phyloP scores from a whole-genome alignment of 495 filamentous ascomycete genomes.

The Hyaloscypha bicolor region DNA sequence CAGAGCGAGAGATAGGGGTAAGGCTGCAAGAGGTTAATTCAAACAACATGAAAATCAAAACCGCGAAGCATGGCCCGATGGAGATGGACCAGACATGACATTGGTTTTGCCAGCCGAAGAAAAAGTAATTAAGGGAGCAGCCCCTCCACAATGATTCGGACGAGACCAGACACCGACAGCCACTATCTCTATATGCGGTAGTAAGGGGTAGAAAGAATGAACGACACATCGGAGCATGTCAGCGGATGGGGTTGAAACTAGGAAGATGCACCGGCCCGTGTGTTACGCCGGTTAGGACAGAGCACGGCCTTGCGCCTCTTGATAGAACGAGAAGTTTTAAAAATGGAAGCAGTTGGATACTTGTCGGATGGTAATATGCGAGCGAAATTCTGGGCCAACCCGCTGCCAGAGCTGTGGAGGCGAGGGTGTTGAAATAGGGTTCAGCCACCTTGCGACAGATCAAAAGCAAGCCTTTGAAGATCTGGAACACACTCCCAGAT shows the following conservation, averaged over 20 bases:
- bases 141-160: neutral
- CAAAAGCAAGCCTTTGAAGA: neutral
- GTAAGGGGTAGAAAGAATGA: neutral
- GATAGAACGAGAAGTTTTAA: slow-evolving; percentile 1
- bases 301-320: neutral
- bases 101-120: neutral
- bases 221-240: neutral
- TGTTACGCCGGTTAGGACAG: neutral
- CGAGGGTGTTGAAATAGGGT: neutral
- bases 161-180: neutral
- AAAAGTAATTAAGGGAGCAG: neutral
- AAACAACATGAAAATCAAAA: neutral
- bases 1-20: neutral
- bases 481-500: neutral
- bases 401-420: neutral
- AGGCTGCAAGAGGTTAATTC: neutral
- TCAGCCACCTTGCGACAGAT: neutral
- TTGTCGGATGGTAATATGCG: slow-evolving; percentile 4
- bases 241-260: slow-evolving; percentile 16
- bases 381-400: neutral
- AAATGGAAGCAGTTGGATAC: neutral
- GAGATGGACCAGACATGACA: neutral
- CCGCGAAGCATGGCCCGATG: neutral
- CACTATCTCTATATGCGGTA: neutral
- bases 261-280: slow-evolving; percentile 18